These are phyloP conservation scores for Friedmanniomyces simplex DNA, from an alignment of 495 filamentous ascomycete genomes.

Conservation along the genomic window DNA sequence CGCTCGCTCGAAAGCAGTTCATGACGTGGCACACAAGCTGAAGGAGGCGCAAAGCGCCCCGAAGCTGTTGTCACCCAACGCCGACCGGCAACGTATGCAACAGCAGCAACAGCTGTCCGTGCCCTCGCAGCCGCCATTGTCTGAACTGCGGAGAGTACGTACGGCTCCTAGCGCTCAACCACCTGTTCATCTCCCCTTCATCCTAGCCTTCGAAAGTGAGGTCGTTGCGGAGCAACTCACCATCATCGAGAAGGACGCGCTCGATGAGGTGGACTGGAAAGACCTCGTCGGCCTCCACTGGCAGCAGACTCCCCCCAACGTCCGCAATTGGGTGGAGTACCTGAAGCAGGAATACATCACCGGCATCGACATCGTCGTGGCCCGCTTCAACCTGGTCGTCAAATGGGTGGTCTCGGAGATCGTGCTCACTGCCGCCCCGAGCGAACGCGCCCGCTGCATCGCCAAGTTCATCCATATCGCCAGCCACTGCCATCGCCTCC, in stretches of 20 bases:
- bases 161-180: constrained; percentile 3
- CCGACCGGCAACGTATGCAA: not conserved
- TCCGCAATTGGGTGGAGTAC: constrained; percentile 85
- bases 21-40: not conserved
- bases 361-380: constrained; percentile 91
- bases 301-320: constrained; percentile 58
- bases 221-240: constrained; percentile 89
- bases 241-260: constrained; percentile 87
- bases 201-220: constrained; percentile 83
- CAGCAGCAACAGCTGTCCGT: not conserved
- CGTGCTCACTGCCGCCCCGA: constrained; percentile 67
- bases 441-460: constrained; percentile 60
- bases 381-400: constrained; percentile 93
- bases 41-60: constrained; percentile 17
- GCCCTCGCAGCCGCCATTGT: not conserved
- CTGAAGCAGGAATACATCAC: constrained; percentile 68
- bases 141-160: constrained; percentile 1
- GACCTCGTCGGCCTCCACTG: constrained; percentile 92
- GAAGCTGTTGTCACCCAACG: constrained; percentile 17
- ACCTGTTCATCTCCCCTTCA: constrained; percentile 71
- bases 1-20: not conserved
- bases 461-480: constrained; percentile 92
- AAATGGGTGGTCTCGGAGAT: constrained; percentile 95
- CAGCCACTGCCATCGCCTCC: constrained; percentile 66
- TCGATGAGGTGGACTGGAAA: constrained; percentile 96